phyloP scores from a whole-genome alignment of 2,329 filamentous ascomycete genomes.

The Cytospora mali region DNA sequence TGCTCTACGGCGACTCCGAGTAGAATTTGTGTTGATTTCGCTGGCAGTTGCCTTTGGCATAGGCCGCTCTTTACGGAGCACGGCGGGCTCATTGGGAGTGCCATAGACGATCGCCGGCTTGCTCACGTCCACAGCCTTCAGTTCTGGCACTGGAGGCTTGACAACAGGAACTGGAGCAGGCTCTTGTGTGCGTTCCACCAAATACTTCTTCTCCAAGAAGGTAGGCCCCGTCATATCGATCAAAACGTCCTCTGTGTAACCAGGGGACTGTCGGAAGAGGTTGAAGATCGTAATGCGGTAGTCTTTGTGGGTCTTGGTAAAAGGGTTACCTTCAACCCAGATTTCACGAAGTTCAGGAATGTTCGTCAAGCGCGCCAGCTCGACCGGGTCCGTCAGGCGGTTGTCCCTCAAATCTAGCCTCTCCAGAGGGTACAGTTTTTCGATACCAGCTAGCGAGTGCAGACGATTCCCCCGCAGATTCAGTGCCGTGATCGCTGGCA shows the following conservation, averaged over 20 bases:
- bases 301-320: slow-evolving; percentile 81
- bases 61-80: slow-evolving; percentile 63
- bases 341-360: slow-evolving; percentile 92
- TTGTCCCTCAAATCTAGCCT: slow-evolving; percentile 92
- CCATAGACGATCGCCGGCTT: slow-evolving; percentile 66
- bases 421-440: slow-evolving; percentile 85
- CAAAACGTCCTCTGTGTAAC: slow-evolving; percentile 85
- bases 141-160: slow-evolving; percentile 66
- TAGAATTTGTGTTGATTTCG: slow-evolving; percentile 60
- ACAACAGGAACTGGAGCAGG: slow-evolving; percentile 77
- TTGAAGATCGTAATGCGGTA: slow-evolving; percentile 95
- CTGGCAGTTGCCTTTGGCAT: slow-evolving; percentile 55
- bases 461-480: slow-evolving; percentile 90
- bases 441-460: slow-evolving; percentile 83
- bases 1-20: slow-evolving; percentile 58
- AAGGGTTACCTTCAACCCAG: slow-evolving; percentile 90
- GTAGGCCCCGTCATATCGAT: slow-evolving; percentile 83
- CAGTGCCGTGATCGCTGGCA: slow-evolving; percentile 90
- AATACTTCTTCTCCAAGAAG: slow-evolving; percentile 81
- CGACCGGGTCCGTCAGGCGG: slow-evolving; percentile 83
- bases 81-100: slow-evolving; percentile 49
- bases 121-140: slow-evolving; percentile 65
- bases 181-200: slow-evolving; percentile 80
- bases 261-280: slow-evolving; percentile 85
- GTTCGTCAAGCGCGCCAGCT: slow-evolving; percentile 84